phyloP scores from a whole-genome alignment of 208 protist genomes.

The Leishmania turanica region DNA sequence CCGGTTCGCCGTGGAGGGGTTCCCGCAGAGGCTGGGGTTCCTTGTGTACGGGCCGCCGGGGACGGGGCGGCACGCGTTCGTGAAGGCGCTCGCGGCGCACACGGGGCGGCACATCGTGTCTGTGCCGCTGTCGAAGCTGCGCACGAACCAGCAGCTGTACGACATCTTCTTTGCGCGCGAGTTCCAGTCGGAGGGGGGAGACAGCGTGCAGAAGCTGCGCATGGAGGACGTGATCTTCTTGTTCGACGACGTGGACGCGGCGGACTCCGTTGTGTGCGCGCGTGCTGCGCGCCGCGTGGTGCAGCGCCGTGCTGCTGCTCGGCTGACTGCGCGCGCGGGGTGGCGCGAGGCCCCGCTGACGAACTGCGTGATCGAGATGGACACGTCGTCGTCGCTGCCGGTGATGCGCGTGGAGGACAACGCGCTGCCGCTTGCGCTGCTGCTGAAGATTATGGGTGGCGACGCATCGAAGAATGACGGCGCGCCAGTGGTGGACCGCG shows the following conservation, averaged over 20 bases:
- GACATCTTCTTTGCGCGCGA: constrained; percentile 87
- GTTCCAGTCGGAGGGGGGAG: constrained; percentile 40
- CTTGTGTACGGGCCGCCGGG: constrained; percentile 98
- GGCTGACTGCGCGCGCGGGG: constrained; percentile 26
- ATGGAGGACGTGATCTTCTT: constrained; percentile 88
- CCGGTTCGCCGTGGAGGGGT: constrained; percentile 83
- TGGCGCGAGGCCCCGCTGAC: constrained; percentile 14
- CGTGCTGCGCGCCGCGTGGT: constrained; percentile 45
- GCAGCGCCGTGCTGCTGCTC: constrained; percentile 28
- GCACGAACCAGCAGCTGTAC: constrained; percentile 91
- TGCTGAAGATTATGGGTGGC: constrained; percentile 25
- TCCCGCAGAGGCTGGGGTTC: constrained; percentile 96
- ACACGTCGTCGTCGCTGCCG: constrained; percentile 27
- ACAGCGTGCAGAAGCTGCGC: constrained; percentile 32
- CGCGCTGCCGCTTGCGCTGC: constrained; percentile 22
- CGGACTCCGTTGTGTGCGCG: constrained; percentile 68
- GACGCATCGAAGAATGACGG: not conserved
- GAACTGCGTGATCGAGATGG: constrained; percentile 31
- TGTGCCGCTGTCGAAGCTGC: constrained; percentile 67
- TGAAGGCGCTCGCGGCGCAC: constrained; percentile 99
- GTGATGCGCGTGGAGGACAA: constrained; percentile 13
- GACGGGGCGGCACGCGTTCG: constrained; percentile 97
- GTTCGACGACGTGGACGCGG: constrained; percentile 82
- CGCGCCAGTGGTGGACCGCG: not conserved
- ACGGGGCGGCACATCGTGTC: constrained; percentile 93